These are phyloP conservation scores for Pseudoperonospora humuli DNA, from an alignment of 352 stramenopile genomes.

Conservation along the genomic window DNA sequence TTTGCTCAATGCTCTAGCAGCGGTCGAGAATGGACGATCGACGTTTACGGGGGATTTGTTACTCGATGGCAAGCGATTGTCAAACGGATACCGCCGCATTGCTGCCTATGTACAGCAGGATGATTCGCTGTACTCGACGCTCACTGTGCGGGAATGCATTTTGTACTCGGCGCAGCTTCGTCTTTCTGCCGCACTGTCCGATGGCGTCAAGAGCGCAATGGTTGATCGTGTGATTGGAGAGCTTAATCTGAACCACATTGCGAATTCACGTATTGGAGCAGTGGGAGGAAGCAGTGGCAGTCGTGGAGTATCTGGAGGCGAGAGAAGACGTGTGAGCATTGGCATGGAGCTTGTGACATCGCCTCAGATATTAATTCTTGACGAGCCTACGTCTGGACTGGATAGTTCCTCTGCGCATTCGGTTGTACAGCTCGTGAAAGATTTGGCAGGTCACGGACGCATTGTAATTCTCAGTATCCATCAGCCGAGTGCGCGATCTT, in stretches of 20 bases:
- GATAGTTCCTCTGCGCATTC: slow-evolving; percentile 87
- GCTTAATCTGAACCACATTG: slow-evolving; percentile 64
- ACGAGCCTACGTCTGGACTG: slow-evolving; percentile 90
- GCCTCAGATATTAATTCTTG: slow-evolving; percentile 80
- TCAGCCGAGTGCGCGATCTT: slow-evolving; percentile 88
- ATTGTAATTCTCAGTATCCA: slow-evolving; percentile 85
- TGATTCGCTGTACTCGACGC: slow-evolving; percentile 67
- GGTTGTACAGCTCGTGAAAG: slow-evolving; percentile 86
- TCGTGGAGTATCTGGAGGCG: slow-evolving; percentile 89
- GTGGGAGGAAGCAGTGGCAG: slow-evolving; percentile 21
- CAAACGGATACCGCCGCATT: slow-evolving; percentile 59
- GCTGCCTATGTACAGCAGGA: slow-evolving; percentile 87
- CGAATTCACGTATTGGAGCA: slow-evolving; percentile 48
- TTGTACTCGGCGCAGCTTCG: slow-evolving; percentile 75
- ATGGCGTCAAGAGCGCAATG: slow-evolving; percentile 54
- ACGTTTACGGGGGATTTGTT: slow-evolving; percentile 46
- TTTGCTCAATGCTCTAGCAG: slow-evolving; percentile 66
- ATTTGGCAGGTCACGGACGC: slow-evolving; percentile 69
- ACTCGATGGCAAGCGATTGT: slow-evolving; percentile 49
- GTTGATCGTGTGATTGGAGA: slow-evolving; percentile 63
- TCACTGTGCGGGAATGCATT: slow-evolving; percentile 83
- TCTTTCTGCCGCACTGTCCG: slow-evolving; percentile 38
- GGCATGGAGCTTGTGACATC: slow-evolving; percentile 90
- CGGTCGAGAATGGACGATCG: slow-evolving; percentile 56
- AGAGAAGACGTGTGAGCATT: slow-evolving; percentile 90